phyloP scores from a whole-genome alignment of 768 basidiomycete species.

The Favolaschia claudopus region DNA sequence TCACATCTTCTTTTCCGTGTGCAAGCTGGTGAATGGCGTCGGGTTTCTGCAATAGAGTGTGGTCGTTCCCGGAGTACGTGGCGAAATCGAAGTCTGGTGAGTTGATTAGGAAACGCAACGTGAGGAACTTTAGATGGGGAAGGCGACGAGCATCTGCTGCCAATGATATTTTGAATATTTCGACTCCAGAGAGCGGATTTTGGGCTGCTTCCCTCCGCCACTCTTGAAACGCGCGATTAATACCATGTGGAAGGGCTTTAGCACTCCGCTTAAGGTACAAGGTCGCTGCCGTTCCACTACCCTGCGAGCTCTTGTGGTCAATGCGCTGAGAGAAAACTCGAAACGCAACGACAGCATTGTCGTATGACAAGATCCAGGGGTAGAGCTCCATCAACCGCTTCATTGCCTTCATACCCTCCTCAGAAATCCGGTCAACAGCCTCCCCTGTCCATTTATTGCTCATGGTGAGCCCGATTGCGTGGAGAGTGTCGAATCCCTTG shows the following conservation, averaged over 20 bases:
- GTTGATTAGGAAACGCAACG: constrained; percentile 37
- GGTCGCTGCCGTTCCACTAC: constrained; percentile 44
- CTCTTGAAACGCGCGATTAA: constrained; percentile 31
- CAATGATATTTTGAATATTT: constrained; percentile 31
- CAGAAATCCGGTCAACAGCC: constrained; percentile 32
- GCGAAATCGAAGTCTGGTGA: constrained; percentile 38
- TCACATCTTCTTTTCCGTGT: constrained; percentile 32
- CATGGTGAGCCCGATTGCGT: constrained; percentile 31
- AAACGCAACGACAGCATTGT: constrained; percentile 48
- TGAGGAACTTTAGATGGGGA: constrained; percentile 19
- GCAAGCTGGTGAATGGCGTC: constrained; percentile 36
- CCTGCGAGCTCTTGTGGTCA: constrained; percentile 44
- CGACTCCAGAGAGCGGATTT: constrained; percentile 30
- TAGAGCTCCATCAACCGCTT: constrained; percentile 28
- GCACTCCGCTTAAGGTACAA: constrained; percentile 40
- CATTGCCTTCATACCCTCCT: constrained; percentile 33
- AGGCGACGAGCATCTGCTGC: constrained; percentile 22
- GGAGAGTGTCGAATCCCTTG: constrained; percentile 31
- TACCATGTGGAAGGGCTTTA: constrained; percentile 8
- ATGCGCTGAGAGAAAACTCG: constrained; percentile 45
- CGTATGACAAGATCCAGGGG: constrained; percentile 43
- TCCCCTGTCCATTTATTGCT: constrained; percentile 33
- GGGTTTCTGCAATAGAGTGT: constrained; percentile 24
- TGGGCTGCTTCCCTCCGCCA: constrained; percentile 27
- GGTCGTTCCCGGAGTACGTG: constrained; percentile 32